phyloP scores from a whole-genome alignment of 176 grass and related monocot genomes.

The Oryza longistaminata region DNA sequence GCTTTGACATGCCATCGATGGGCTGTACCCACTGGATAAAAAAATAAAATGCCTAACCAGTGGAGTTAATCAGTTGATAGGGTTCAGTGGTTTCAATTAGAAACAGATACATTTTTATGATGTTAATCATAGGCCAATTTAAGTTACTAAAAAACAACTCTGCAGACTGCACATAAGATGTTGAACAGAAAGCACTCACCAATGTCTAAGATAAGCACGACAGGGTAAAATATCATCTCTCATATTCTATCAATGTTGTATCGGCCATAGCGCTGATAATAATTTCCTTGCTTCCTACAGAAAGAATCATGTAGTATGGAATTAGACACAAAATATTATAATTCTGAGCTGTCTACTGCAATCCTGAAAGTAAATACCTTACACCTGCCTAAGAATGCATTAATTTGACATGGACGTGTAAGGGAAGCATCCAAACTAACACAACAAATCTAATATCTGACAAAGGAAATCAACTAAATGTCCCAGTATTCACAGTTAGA shows the following conservation, averaged over 20 bases:
- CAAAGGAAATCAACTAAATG: neutral
- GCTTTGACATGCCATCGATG: conserved; percentile 33
- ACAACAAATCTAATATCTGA: neutral
- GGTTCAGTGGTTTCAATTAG: neutral
- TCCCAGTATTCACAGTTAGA: neutral
- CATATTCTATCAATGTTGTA: conserved; percentile 92
- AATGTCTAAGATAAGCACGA: conserved; percentile 89
- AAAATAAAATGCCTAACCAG: neutral
- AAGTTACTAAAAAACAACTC: neutral
- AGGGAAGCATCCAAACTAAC: neutral
- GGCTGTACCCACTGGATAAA: neutral
- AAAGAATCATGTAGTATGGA: conserved; percentile 6
- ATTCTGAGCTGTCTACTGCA: neutral
- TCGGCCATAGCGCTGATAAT: conserved; percentile 70
- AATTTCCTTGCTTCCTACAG: conserved; percentile 85
- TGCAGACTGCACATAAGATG: conserved; percentile 4
- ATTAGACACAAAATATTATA: neutral
- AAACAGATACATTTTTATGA: neutral
- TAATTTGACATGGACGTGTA: neutral
- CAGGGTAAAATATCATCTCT: conserved; percentile 92
- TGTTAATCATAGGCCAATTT: neutral
- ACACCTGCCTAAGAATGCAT: neutral
- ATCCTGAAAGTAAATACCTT: neutral
- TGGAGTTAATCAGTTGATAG: neutral
- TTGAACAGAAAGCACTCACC: conserved; percentile 46